Conservation (phyloP, 140 eudicot species). For the Stevia rebaudiana region DNA sequence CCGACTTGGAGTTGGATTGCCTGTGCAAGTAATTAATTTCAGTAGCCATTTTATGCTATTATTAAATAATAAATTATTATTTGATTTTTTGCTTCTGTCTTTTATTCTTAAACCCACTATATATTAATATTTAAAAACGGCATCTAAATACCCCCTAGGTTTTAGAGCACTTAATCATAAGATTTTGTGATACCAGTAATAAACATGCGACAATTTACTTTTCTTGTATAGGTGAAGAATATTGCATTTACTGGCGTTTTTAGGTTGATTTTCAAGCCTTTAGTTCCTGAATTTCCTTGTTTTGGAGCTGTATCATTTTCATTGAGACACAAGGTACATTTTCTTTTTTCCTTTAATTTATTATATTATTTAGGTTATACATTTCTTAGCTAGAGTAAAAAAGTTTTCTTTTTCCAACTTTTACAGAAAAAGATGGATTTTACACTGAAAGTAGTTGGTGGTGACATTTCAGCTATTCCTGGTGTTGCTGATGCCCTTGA, state of each 20-base stretch:
- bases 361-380: background rate
- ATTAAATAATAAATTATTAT: background rate
- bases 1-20: slow-evolving; percentile 82
- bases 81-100: background rate
- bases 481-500: slow-evolving; percentile 92
- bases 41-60: background rate
- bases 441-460: slow-evolving; percentile 89
- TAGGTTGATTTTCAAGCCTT: slow-evolving; percentile 89
- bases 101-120: background rate
- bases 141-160: background rate
- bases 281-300: slow-evolving; percentile 90
- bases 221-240: slow-evolving; percentile 66
- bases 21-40: slow-evolving; percentile 71
- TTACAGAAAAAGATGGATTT: slow-evolving; percentile 90
- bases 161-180: background rate
- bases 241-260: slow-evolving; percentile 90
- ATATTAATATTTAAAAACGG: background rate
- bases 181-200: background rate
- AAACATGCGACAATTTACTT: slow-evolving; percentile 1
- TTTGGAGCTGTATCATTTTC: slow-evolving; percentile 96
- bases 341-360: slow-evolving; percentile 4
- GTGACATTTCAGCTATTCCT: slow-evolving; percentile 87
- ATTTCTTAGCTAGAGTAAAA: background rate
- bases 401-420: slow-evolving; percentile 2
- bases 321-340: slow-evolving; percentile 69